A percentile compares a stretch with the other conserved stretches of the same genome.
Conservation (phyloP, 2,329 filamentous ascomycete genomes). For the Rhynchosporium graminicola region DNA sequence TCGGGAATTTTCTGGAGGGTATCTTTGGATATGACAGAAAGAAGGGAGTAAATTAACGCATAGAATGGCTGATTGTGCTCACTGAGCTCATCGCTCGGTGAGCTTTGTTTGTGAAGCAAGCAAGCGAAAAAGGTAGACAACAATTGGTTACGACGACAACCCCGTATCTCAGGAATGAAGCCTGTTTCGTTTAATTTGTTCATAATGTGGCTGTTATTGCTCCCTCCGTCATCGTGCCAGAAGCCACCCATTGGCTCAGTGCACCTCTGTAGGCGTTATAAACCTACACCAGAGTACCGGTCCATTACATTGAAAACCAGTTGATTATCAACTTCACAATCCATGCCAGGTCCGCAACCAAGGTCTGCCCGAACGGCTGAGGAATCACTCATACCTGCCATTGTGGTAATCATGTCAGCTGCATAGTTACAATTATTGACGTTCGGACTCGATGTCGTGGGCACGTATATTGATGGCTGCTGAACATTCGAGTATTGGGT, state of each 20-base stretch:
- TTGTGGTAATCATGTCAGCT: conserved; percentile 47
- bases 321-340: conserved; percentile 48
- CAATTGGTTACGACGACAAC: not conserved
- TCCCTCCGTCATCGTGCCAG: not conserved
- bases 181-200: not conserved
- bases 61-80: not conserved
- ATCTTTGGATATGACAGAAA: not conserved
- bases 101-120: not conserved
- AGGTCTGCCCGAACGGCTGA: conserved; percentile 44
- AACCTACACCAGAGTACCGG: conserved; percentile 41
- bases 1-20: not conserved
- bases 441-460: conserved; percentile 26
- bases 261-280: conserved; percentile 24
- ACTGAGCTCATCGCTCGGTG: not conserved
- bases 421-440: conserved; percentile 43
- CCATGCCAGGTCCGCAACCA: conserved; percentile 43
- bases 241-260: not conserved
- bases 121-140: not conserved
- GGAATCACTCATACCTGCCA: conserved; percentile 42
- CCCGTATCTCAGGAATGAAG: not conserved
- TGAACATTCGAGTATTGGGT: conserved; percentile 18
- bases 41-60: not conserved
- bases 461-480: conserved; percentile 27
- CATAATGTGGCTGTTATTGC: not conserved
- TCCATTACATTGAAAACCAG: conserved; percentile 49